A percentile compares a stretch with the other conserved stretches of the same genome.
phyloP scores from a whole-genome alignment of 2,329 filamentous ascomycete genomes.

The Teratosphaeria viscida region DNA sequence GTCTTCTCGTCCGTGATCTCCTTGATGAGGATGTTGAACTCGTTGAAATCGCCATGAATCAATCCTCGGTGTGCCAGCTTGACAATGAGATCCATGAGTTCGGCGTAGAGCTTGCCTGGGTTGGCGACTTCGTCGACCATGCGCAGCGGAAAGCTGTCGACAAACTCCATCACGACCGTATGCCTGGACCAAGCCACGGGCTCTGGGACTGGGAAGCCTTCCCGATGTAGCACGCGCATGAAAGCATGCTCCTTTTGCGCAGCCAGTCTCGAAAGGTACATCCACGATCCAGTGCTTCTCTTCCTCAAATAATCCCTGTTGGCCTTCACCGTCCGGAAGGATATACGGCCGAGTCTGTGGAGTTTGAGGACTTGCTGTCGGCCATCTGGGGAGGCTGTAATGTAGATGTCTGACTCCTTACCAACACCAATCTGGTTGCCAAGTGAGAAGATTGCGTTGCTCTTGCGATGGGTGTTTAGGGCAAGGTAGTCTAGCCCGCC shows the following conservation, averaged over 20 bases:
- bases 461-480: slow-evolving; percentile 74
- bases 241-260: slow-evolving; percentile 92
- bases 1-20: slow-evolving; percentile 66
- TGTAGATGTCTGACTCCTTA: slow-evolving; percentile 94
- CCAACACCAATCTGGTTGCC: slow-evolving; percentile 92
- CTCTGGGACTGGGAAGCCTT: slow-evolving; percentile 81
- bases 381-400: slow-evolving; percentile 73
- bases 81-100: slow-evolving; percentile 78
- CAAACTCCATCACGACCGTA: slow-evolving; percentile 89
- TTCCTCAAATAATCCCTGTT: slow-evolving; percentile 93
- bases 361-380: slow-evolving; percentile 83
- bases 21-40: slow-evolving; percentile 95
- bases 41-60: slow-evolving; percentile 98
- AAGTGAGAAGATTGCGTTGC: slow-evolving; percentile 76
- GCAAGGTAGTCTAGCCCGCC: slow-evolving; percentile 97
- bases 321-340: slow-evolving; percentile 89
- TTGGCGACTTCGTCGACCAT: slow-evolving; percentile 79
- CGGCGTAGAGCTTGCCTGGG: slow-evolving; percentile 77
- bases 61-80: slow-evolving; percentile 74
- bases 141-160: slow-evolving; percentile 84
- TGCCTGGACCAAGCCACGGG: slow-evolving; percentile 85
- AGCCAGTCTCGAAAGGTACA: slow-evolving; percentile 90
- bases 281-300: slow-evolving; percentile 75
- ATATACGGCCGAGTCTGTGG: slow-evolving; percentile 87
- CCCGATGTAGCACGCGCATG: slow-evolving; percentile 73